Conservation (phyloP, 805 yeast species). For the Saccharomyces jurei region DNA sequence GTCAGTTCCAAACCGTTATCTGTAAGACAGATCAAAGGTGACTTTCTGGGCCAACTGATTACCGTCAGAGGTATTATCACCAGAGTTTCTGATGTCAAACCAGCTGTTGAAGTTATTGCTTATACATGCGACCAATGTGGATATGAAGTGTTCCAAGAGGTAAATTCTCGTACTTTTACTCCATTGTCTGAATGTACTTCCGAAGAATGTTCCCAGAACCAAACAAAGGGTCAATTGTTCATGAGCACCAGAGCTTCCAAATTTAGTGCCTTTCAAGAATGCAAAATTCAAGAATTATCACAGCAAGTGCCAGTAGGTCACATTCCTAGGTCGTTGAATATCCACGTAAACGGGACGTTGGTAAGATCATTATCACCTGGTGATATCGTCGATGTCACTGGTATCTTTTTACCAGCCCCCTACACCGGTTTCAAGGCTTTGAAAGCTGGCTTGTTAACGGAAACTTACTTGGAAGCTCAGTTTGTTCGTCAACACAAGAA, state of each 20-base stretch:
- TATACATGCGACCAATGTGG: constrained; percentile 98
- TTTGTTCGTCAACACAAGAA: constrained; percentile 79
- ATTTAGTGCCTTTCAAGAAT: constrained; percentile 91
- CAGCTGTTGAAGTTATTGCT: constrained; percentile 82
- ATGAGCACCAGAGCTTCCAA: constrained; percentile 94
- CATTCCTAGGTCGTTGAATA: constrained; percentile 79
- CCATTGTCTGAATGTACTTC: constrained; percentile 89
- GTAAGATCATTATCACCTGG: constrained; percentile 89
- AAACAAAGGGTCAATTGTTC: constrained; percentile 79
- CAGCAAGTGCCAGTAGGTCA: constrained; percentile 97
- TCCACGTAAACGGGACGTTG: constrained; percentile 87
- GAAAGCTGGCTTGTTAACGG: constrained; percentile 87
- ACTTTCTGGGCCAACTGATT: constrained; percentile 73
- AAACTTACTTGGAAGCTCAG: constrained; percentile 87
- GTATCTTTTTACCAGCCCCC: constrained; percentile 88
- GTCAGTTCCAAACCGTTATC: constrained; percentile 51
- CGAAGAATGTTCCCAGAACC: constrained; percentile 65
- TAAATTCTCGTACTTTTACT: constrained; percentile 69
- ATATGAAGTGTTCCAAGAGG: constrained; percentile 92
- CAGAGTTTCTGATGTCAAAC: constrained; percentile 92
- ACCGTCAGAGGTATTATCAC: constrained; percentile 93
- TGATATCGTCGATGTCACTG: constrained; percentile 87
- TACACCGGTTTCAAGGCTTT: constrained; percentile 93
- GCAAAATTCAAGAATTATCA: constrained; percentile 87
- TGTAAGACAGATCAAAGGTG: constrained; percentile 84